Base-by-base conservation (phyloP, 2,329 filamentous ascomycete genomes). In the Nemania sp. region DNA sequence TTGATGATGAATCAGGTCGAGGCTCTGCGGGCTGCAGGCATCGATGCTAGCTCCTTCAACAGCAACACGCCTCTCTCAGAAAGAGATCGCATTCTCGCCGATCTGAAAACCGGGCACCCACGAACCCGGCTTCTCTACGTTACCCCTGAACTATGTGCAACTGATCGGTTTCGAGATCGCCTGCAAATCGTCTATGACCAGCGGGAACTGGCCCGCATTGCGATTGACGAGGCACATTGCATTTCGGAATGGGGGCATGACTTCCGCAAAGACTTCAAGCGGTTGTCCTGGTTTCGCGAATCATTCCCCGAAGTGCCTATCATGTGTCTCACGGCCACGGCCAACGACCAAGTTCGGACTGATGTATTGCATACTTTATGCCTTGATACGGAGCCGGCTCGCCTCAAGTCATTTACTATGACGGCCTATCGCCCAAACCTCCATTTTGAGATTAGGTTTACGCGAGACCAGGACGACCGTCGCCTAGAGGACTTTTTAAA, bases 181-280 rank as follows among this genome's bases (percentile, higher is more conserved):
- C 79, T 97, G 9, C 83, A 84, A 62, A 79, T 90, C 4, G 88
- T 97, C 13, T 80, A 97, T 72, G 80, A 86, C 60, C 92, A 97
- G 74, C 85, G 85, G 59, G 91, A 97, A 76, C 84, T 98, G n/a
- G 89, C 90, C 10, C 87, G 94, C 13, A 86, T 98, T 65, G 94
- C 90, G 49, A 88, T 98, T 59, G 94, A 98, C 71, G 94, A 98
- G 77, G 94, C 94, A 2, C 94, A 98, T 75, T 98, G 94, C 74
- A 96, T 98, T 68, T 96, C 91, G 21, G 93, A 97, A 87, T 97
- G 94, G 94, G 94, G 94, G 1, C 93, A 98, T 74, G 94, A 98
- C 75, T 98, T 98, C 73, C 89, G 94, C n/a, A 90, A 89, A 37
- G 90, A 92, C 59, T 98, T 97, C 76, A 92, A 95, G 72, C 85